These are phyloP conservation scores for Powellomyces hirtus DNA, from an alignment of 192 early-diverging fungal genomes.

Conservation along the genomic window DNA sequence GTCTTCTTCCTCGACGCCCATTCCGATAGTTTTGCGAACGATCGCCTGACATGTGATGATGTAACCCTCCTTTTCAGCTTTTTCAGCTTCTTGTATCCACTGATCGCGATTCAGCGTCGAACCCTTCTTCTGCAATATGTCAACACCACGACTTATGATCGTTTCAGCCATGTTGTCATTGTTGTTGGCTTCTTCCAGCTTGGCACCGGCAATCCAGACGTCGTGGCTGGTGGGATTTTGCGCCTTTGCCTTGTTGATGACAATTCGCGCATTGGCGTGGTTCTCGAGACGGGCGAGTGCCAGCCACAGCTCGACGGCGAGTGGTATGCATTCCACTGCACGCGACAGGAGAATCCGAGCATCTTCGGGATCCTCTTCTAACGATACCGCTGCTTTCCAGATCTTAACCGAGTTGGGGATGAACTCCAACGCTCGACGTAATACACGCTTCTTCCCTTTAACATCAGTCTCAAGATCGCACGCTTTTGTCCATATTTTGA, in stretches of 20 bases:
- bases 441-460: slow-evolving; percentile 74
- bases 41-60: slow-evolving; percentile 81
- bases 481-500: slow-evolving; percentile 90
- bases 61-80: slow-evolving; percentile 76
- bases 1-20: slow-evolving; percentile 80
- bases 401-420: slow-evolving; percentile 87
- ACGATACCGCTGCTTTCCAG: slow-evolving; percentile 88
- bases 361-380: slow-evolving; percentile 91
- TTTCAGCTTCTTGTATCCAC: slow-evolving; percentile 87
- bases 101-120: slow-evolving; percentile 73
- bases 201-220: slow-evolving; percentile 92
- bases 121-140: slow-evolving; percentile 62
- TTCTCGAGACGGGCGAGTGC: slow-evolving; percentile 89
- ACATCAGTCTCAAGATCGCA: slow-evolving; percentile 78
- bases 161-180: slow-evolving; percentile 62
- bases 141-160: slow-evolving; percentile 73
- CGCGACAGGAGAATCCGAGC: slow-evolving; percentile 87
- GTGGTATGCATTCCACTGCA: slow-evolving; percentile 90
- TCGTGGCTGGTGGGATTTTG: slow-evolving; percentile 87
- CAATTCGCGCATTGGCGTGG: slow-evolving; percentile 81
- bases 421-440: slow-evolving; percentile 89
- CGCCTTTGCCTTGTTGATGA: slow-evolving; percentile 86
- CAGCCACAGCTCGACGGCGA: slow-evolving; percentile 92
- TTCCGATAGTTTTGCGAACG: slow-evolving; percentile 70
- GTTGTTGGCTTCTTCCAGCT: slow-evolving; percentile 82